Conservation (phyloP, 345 rosid genomes). For the Brassica rapa region DNA sequence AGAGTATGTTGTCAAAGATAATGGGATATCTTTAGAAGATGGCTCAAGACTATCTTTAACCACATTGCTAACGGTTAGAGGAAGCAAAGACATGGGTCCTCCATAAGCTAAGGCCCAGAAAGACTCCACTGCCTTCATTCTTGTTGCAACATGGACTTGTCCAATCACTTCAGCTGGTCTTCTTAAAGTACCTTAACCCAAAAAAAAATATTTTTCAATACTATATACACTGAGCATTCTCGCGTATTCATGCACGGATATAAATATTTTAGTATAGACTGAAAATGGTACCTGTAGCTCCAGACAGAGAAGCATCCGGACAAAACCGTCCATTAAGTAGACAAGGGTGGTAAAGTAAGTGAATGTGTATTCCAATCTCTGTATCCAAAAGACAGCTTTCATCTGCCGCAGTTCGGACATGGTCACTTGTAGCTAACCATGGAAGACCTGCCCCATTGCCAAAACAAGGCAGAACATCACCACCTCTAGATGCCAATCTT, state of each 20-base stretch:
- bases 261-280: not conserved
- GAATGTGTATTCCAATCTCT: constrained; percentile 78
- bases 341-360: constrained; percentile 87
- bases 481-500: constrained; percentile 85
- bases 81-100: constrained; percentile 95
- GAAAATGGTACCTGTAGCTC: constrained; percentile 69
- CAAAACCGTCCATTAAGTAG: constrained; percentile 87
- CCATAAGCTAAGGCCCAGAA: constrained; percentile 96
- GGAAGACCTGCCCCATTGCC: constrained; percentile 93
- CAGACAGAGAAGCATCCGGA: constrained; percentile 90
- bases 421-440: constrained; percentile 82
- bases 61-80: constrained; percentile 67
- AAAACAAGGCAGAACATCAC: constrained; percentile 81
- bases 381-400: constrained; percentile 79
- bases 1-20: constrained; percentile 59
- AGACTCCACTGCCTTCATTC: constrained; percentile 84
- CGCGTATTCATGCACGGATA: not conserved
- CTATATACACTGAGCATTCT: not conserved
- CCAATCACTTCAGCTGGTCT: constrained; percentile 98
- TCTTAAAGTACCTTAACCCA: constrained; percentile 63
- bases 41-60: constrained; percentile 68
- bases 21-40: constrained; percentile 47
- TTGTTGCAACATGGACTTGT: constrained; percentile 88
- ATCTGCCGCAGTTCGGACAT: constrained; percentile 57
- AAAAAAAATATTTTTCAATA: not conserved